phyloP scores from a whole-genome alignment of 371 early-diverging fungal species.

The Mortierella sp. region DNA sequence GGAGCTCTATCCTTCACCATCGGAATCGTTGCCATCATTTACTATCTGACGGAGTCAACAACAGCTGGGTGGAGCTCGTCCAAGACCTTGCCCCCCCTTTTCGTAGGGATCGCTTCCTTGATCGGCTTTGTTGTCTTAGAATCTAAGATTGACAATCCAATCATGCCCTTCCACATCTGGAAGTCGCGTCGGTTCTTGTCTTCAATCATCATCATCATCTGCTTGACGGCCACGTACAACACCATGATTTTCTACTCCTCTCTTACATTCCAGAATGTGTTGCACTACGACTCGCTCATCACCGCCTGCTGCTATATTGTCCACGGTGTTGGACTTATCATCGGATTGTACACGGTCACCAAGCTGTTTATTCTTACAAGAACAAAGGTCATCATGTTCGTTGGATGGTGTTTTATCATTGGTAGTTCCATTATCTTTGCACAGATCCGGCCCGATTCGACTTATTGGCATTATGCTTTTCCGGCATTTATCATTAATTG shows the following conservation, averaged over 20 bases:
- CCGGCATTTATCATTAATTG: constrained; percentile 30
- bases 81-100: constrained; percentile 43
- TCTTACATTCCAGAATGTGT: constrained; percentile 56
- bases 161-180: constrained; percentile 57
- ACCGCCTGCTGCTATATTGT: constrained; percentile 45
- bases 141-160: constrained; percentile 35
- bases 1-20: constrained; percentile 21
- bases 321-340: constrained; percentile 27
- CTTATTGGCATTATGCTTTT: constrained; percentile 34
- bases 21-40: constrained; percentile 56
- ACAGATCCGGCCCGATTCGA: constrained; percentile 23
- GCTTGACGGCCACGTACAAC: constrained; percentile 52
- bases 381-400: constrained; percentile 26
- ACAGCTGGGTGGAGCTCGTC: constrained; percentile 49
- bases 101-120: constrained; percentile 48
- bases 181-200: constrained; percentile 45
- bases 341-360: constrained; percentile 12
- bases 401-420: constrained; percentile 42
- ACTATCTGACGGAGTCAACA: constrained; percentile 54
- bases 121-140: constrained; percentile 53
- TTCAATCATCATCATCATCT: constrained; percentile 47
- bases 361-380: constrained; percentile 18
- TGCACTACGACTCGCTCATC: constrained; percentile 41
- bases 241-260: constrained; percentile 55
- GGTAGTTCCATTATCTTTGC: constrained; percentile 31